These are phyloP conservation scores for Colletotrichum orchidophilum DNA, from an alignment of 2,329 filamentous ascomycete species.

Conservation along the genomic window DNA sequence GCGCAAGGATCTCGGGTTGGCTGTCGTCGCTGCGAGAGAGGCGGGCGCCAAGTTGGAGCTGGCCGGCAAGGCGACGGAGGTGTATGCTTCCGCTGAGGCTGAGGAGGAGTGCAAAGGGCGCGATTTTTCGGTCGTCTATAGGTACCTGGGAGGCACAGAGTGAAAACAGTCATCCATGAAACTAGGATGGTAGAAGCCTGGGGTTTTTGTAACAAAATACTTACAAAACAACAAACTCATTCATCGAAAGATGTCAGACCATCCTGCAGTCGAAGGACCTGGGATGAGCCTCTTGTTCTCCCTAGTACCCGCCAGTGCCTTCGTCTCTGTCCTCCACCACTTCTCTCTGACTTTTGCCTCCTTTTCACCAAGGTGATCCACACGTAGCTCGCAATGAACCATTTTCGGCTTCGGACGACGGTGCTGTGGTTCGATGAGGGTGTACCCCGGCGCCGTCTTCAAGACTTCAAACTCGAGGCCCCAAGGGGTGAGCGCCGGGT, in stretches of 20 bases:
- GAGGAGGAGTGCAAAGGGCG: slow-evolving; percentile 71
- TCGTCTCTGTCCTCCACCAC: slow-evolving; percentile 13
- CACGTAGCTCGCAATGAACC: slow-evolving; percentile 12
- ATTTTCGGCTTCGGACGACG: slow-evolving; percentile 1
- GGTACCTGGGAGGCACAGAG: slow-evolving; percentile 70
- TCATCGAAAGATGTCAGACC: slow-evolving; percentile 12
- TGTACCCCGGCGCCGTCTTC: slow-evolving; percentile 8
- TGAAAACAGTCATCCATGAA: background rate
- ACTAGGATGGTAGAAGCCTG: background rate
- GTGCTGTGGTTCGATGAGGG: background rate
- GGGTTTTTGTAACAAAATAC: background rate
- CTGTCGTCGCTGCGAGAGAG: slow-evolving; percentile 76
- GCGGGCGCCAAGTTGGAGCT: slow-evolving; percentile 73
- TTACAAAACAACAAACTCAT: background rate
- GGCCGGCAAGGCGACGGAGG: slow-evolving; percentile 67
- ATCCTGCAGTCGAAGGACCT: slow-evolving; percentile 9
- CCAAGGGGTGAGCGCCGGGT: slow-evolving; percentile 13
- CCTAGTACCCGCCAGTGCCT: background rate
- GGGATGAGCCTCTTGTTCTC: background rate
- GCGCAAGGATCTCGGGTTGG: slow-evolving; percentile 81
- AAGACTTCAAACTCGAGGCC: slow-evolving; percentile 17
- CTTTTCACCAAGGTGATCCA: slow-evolving; percentile 12
- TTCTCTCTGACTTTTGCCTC: slow-evolving; percentile 2
- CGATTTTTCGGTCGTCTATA: slow-evolving; percentile 86
- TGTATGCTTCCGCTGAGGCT: slow-evolving; percentile 74